Evolutionary conservation across 2,329 filamentous ascomycete species (phyloP), one percentile per base, ranked within the genome.

Genomic region (Exophiala calicioides): DNA sequence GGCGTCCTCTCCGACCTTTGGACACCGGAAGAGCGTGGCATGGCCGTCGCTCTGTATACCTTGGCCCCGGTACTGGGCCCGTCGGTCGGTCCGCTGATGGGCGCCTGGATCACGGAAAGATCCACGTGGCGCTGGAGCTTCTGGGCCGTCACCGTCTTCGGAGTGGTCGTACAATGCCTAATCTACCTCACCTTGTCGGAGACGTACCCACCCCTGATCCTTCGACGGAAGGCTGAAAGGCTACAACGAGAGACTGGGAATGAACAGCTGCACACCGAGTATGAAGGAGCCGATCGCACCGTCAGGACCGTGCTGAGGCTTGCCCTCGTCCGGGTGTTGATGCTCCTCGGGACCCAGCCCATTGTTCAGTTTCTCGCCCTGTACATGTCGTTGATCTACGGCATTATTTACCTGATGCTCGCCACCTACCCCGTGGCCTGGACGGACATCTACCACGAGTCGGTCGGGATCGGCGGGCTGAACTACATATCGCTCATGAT

Each of bases 221-320:
- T 27, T n/a, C 24, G n/a, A 27, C 24, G 24, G n/a, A 27, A 27
- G 24, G n/a, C 7, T 7, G n/a, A 27, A n/a, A 27, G 67, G 10
- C 80, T 98, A 94, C 76, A 90, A 90, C 72, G 93, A 3, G 29
- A 43, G 39, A 31, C 15, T 3, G 29, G 38, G 3, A 44, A 43
- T 20, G 7, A 7, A 4, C 16, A n/a, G 13, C 18, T 43, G 3
- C 18, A 27, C 5, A 48, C 44, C 12, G 26, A 5, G 12, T 10
- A 19, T 4, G 10, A 37, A 10, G 10, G 18, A 5, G 5, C 18
- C 2, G 29, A 20, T 8, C 10, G 34, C 7, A 39, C 29, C 2
- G n/a, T 43, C 29, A 3, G 9, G 18, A 12, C 3, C 3, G n/a
- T 1, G 3, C 34, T 52, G 4, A 20, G 12, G 5, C 10, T 9